A percentile compares a stretch with the other conserved stretches of the same genome.
phyloP scores from a whole-genome alignment of 129 eudicot genomes.

The Artemisia argyi region DNA sequence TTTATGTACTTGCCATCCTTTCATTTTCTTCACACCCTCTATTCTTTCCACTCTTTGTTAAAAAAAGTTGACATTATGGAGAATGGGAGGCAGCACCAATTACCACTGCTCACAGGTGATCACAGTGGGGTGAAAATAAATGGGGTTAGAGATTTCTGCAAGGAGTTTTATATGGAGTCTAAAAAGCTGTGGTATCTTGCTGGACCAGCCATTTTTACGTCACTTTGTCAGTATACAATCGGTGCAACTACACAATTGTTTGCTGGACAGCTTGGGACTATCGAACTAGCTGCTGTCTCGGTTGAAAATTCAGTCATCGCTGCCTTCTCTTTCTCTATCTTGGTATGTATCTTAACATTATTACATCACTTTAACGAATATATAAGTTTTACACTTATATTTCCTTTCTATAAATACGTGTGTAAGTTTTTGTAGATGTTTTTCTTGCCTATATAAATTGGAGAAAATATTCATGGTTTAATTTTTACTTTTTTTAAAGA shows the following conservation, averaged over 20 bases:
- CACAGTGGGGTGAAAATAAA: slow-evolving; percentile 26
- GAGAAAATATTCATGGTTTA: no score
- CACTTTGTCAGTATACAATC: slow-evolving; percentile 58
- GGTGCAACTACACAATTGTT: slow-evolving; percentile 66
- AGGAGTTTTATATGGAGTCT: slow-evolving; percentile 42
- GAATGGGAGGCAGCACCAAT: slow-evolving; percentile 16
- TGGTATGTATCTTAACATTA: slow-evolving; percentile 35
- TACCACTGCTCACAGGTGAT: slow-evolving; percentile 32
- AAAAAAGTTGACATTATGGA: neutral
- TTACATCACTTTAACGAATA: no score
- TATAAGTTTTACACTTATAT: no score
- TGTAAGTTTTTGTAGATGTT: no score
- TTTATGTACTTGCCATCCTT: no score
- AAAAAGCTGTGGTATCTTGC: slow-evolving; percentile 59
- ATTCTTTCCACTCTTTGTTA: no score
- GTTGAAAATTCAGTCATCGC: slow-evolving; percentile 56
- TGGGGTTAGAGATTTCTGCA: slow-evolving; percentile 34
- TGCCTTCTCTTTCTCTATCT: slow-evolving; percentile 50
- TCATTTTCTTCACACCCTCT: no score
- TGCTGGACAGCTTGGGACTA: slow-evolving; percentile 64
- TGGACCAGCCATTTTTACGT: slow-evolving; percentile 62
- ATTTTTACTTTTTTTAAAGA: no score
- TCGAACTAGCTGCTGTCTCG: slow-evolving; percentile 62
- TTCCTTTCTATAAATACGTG: no score
- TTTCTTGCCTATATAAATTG: no score